Evolutionary conservation across 73 alveolate species (phyloP).

Genomic region (Blepharisma stoltei): DNA sequence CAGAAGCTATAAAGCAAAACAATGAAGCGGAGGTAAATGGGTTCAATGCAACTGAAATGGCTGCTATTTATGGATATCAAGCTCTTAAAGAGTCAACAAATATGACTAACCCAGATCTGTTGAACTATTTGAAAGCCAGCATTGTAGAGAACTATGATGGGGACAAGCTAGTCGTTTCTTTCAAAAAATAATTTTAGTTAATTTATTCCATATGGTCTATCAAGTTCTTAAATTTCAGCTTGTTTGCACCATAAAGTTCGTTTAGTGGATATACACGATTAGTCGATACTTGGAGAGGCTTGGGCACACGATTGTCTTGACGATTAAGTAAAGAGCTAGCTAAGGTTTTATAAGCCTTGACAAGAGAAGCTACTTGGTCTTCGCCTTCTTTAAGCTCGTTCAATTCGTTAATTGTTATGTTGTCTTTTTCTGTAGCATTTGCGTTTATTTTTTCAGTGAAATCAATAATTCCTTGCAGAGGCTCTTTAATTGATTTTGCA

Average conservation of each 20-base stretch:
- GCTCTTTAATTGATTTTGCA: neutral
- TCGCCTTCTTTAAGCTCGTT: conserved; percentile 21
- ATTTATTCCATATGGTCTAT: neutral
- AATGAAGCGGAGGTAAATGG: conserved; percentile 72
- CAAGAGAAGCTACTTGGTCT: conserved; percentile 13
- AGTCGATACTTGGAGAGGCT: neutral
- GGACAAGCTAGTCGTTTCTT: conserved; percentile 57
- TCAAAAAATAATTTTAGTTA: no score
- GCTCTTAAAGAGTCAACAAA: conserved; percentile 61
- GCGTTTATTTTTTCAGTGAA: conserved; percentile 15
- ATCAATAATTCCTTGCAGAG: conserved; percentile 15
- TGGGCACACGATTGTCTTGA: neutral
- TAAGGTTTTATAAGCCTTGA: conserved; percentile 5
- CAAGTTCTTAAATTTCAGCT: neutral
- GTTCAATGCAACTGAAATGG: conserved; percentile 40
- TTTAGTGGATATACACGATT: conserved; percentile 8
- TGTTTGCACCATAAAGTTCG: neutral
- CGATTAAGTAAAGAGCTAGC: neutral
- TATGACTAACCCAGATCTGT: conserved; percentile 56
- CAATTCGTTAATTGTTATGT: neutral
- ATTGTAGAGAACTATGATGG: conserved; percentile 80
- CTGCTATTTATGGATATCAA: conserved; percentile 65
- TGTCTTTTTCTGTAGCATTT: conserved; percentile 25
- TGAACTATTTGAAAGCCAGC: conserved; percentile 71
- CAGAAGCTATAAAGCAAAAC: conserved; percentile 65